These are phyloP conservation scores for Diaporthe sp. DNA, from an alignment of 2,329 filamentous ascomycete genomes.

Conservation along the genomic window DNA sequence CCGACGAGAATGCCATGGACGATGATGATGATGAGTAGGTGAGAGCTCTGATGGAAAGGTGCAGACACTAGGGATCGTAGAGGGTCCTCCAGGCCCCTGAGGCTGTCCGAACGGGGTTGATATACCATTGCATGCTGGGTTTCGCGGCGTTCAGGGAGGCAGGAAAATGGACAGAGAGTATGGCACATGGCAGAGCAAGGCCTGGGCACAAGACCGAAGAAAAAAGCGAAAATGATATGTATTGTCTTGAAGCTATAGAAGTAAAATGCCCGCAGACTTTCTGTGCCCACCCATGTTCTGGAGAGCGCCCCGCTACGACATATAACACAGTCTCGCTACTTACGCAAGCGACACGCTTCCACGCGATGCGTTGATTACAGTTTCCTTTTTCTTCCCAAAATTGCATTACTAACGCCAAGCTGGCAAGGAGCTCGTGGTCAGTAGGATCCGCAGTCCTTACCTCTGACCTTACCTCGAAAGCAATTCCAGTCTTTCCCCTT, in stretches of 20 bases:
- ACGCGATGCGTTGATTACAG: constrained; percentile 1
- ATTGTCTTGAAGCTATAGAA: constrained; percentile 5
- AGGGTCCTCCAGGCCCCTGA: not conserved
- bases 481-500: constrained; percentile 22
- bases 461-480: constrained; percentile 44
- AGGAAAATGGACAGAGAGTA: constrained; percentile 6
- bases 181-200: not conserved
- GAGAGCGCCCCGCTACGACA: not conserved
- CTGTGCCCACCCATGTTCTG: not conserved
- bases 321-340: constrained; percentile 39
- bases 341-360: constrained; percentile 11
- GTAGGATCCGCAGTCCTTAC: constrained; percentile 42
- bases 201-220: not conserved
- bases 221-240: constrained; percentile 17
- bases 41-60: not conserved
- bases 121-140: constrained; percentile 32
- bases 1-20: constrained; percentile 44
- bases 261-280: not conserved
- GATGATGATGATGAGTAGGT: constrained; percentile 41
- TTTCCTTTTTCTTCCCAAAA: not conserved
- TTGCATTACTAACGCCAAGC: constrained; percentile 7
- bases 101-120: constrained; percentile 11
- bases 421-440: constrained; percentile 38
- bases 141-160: constrained; percentile 30
- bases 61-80: not conserved